Evolutionary conservation across 495 filamentous ascomycete species (phyloP), one percentile per base, ranked within the genome.

Genomic region (Hypoxylon subgilvum): DNA sequence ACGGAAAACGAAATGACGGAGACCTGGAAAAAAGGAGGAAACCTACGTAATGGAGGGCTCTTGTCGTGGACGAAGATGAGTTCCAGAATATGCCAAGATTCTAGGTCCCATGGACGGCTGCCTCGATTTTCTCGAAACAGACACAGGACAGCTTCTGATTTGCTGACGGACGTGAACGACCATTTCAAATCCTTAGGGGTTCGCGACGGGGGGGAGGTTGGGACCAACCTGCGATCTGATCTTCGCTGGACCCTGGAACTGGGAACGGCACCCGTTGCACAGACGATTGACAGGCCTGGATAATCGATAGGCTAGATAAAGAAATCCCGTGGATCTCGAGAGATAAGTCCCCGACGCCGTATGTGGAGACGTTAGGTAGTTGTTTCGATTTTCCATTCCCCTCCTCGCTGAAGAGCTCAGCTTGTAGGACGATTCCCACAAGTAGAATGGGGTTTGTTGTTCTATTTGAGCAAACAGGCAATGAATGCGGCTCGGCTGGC

Each of bases 11-110:
- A 64, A 64, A 64, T 64, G 55, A 64, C 44, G 54, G 39, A 59
- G 54, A 64, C 44, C 49, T 64, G 49, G 54, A 50, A 59, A 64
- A 30, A 50, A 59, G 61, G 54, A 55, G 61, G 58, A 58, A 64
- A 50, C 10, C 48, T 64, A 64, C 44, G 54, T 58, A 59, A 64
- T 59, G 44, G 43, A 59, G 16, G 54, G 25, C 21, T 46, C 31
- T 59, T 3, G 44, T 51, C 41, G 51, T 51, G 44, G 44, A 51
- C 30, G 45, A 48, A 59, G 61, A 58, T 51, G 54, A 64, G 50
- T 64, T 64, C 61, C 61, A 64, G 61, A 64, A 64, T 59, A 59
- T 25, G 61, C 61, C 61, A 64, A 64, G 61, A 59, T 51, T 59
- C 54, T 51, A 54, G 54, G 61, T 55, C 44, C 61, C 61, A 64